Evolutionary conservation across 176 grass and related monocot genomes (phyloP).

Genomic region (Poa annua): DNA sequence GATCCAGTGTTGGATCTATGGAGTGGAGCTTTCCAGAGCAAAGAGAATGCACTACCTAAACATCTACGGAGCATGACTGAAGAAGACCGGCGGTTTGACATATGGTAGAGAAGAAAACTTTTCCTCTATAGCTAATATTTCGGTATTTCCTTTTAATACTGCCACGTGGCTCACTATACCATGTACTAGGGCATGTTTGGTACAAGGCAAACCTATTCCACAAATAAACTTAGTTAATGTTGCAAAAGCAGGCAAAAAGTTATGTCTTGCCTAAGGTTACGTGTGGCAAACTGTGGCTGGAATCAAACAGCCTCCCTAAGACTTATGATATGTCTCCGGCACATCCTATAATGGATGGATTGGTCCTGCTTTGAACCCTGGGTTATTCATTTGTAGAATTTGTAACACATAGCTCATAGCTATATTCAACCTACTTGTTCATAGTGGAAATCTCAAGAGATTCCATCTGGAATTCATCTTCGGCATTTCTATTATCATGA

Average conservation of each 20-base stretch:
- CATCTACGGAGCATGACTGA: background rate
- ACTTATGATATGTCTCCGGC: background rate
- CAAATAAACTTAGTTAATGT: slow-evolving; percentile 3
- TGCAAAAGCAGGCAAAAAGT: background rate
- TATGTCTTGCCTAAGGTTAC: background rate
- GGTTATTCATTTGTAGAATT: slow-evolving; percentile 39
- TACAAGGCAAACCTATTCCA: too few species aligned
- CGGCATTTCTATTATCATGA: slow-evolving; percentile 25
- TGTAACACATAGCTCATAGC: background rate
- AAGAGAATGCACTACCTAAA: slow-evolving; percentile 19
- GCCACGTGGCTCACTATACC: background rate
- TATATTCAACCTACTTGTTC: slow-evolving; percentile 28
- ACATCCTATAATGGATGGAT: too few species aligned
- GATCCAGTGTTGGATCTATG: background rate
- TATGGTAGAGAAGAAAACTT: background rate
- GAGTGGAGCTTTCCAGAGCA: background rate
- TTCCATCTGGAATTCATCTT: slow-evolving; percentile 39
- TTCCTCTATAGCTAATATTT: background rate
- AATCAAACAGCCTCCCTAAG: background rate
- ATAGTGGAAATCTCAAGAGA: slow-evolving; percentile 21
- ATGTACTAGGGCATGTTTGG: slow-evolving; percentile 3
- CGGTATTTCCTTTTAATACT: background rate
- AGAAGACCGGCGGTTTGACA: background rate
- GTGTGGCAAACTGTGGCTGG: background rate
- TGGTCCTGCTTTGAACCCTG: slow-evolving; percentile 10